These are phyloP conservation scores for Priceomyces fermenticarens DNA, from an alignment of 805 yeast species.

Conservation along the genomic window DNA sequence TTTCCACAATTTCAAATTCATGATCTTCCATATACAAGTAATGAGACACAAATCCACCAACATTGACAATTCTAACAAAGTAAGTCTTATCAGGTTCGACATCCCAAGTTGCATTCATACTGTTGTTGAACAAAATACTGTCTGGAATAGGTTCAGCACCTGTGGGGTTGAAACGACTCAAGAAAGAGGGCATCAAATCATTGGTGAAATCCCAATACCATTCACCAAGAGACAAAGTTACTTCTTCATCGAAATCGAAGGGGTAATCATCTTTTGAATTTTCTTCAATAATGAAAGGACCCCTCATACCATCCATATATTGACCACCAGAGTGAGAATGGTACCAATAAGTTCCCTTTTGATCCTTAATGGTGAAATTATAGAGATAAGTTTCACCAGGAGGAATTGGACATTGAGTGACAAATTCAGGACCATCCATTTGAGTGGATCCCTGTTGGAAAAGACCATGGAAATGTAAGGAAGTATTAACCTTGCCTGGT, in stretches of 20 bases:
- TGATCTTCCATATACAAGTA: slow-evolving; percentile 42
- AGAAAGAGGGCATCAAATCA: slow-evolving; percentile 45
- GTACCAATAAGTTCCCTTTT: slow-evolving; percentile 94
- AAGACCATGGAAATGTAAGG: slow-evolving; percentile 92
- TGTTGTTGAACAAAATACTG: slow-evolving; percentile 61
- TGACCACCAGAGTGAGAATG: slow-evolving; percentile 91
- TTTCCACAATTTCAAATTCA: slow-evolving; percentile 39
- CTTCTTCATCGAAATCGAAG: slow-evolving; percentile 62
- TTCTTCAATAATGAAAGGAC: slow-evolving; percentile 65
- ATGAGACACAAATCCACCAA: slow-evolving; percentile 72
- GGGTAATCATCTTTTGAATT: slow-evolving; percentile 41
- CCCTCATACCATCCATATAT: slow-evolving; percentile 92
- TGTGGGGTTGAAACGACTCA: slow-evolving; percentile 71
- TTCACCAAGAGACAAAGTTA: slow-evolving; percentile 55
- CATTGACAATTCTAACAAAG: slow-evolving; percentile 59
- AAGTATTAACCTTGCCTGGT: slow-evolving; percentile 48
- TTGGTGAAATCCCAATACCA: slow-evolving; percentile 58
- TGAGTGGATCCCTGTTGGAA: slow-evolving; percentile 71
- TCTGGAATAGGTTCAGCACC: slow-evolving; percentile 85
- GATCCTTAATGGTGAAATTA: slow-evolving; percentile 82
- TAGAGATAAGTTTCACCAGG: slow-evolving; percentile 72
- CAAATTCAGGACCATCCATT: slow-evolving; percentile 90
- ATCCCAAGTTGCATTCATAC: slow-evolving; percentile 51
- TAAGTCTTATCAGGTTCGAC: slow-evolving; percentile 64
- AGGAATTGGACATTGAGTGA: slow-evolving; percentile 90